phyloP scores from a whole-genome alignment of 2,329 filamentous ascomycete species.

The Parasarocladium wereldwijsianum region DNA sequence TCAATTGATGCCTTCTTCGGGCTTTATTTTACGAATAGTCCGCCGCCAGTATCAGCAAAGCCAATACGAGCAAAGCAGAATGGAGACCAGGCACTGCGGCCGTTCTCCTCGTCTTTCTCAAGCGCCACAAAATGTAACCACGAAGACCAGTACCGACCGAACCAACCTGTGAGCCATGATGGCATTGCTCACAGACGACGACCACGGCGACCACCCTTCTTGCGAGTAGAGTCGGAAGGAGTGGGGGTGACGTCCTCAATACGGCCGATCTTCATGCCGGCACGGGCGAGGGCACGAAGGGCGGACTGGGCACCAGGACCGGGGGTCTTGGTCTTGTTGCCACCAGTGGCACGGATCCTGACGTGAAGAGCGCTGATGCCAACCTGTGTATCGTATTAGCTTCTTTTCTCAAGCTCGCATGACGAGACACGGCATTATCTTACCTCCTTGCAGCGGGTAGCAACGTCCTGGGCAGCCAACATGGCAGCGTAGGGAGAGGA shows the following conservation, averaged over 20 bases:
- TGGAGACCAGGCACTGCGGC: constrained; percentile 50
- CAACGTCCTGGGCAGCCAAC: constrained; percentile 99
- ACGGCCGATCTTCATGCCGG: constrained; percentile 98
- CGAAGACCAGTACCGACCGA: constrained; percentile 9
- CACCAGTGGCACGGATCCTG: constrained; percentile 99
- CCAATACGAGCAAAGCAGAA: constrained; percentile 25
- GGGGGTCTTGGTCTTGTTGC: constrained; percentile 99
- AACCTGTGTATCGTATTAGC: too few species aligned
- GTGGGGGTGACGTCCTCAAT: constrained; percentile 99
- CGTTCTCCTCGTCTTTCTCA: constrained; percentile 61
- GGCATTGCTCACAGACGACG: constrained; percentile 73
- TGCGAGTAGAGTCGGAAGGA: constrained; percentile 96
- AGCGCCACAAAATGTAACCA: constrained; percentile 43
- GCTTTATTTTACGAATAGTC: too few species aligned
- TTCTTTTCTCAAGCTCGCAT: too few species aligned
- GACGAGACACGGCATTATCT: too few species aligned
- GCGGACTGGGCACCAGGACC: constrained; percentile 98
- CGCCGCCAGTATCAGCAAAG: too few species aligned
- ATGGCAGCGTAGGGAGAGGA: constrained; percentile 99
- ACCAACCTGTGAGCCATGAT: constrained; percentile 15
- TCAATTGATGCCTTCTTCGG: constrained; percentile 29
- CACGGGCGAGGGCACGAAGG: constrained; percentile 95
- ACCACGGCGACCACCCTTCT: constrained; percentile 99
- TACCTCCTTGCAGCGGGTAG: constrained; percentile 66
- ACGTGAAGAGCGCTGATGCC: constrained; percentile 91